Base-by-base conservation (phyloP, 805 yeast genomes). In the Kurtzmaniella cleridarum region DNA sequence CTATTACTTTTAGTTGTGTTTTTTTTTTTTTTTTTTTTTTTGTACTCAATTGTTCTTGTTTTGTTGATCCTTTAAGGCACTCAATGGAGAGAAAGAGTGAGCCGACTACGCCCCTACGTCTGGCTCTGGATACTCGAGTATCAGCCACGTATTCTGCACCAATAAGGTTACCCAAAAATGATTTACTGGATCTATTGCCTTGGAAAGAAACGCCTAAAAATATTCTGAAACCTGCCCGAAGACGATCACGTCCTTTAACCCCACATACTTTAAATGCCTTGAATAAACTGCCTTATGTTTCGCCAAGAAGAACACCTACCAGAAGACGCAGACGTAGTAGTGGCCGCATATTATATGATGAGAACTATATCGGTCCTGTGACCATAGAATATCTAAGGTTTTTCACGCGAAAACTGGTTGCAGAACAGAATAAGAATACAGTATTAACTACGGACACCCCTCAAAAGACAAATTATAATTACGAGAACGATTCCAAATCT, bases 361-460 rank as follows among this genome's bases (percentile, higher is more conserved):
- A 61, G 0, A 53, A 50, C 6, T 65, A 65, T 42, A 48, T 48
- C 13, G 72, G 71, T 1, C 61, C 66, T 1, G 50, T 67, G 15
- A 64, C 71, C 2, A 53, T 58, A 10, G 69, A 64, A 37, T 68
- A 61, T 31, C 50, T 67, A 29, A 48, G 64, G 27, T 57, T 56
- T 13, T 57, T 66, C 34, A 64, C 71, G 34, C 49, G 53, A 31
- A 62, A 64, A 1, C 53, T 54, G 41, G 40, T 47, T 8, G 41
- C 44, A 27, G 60, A 35, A 12, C 24, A 35, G 39, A 30, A 27
- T 2, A 17, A 36, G 16, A 43, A 47, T 3, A 48, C 41, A 16
- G 15, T 39, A 35, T 34, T 41, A 16, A 34, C 27, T 14, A 33
- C 17, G 16, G 26, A 29, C n/a, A 5, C n/a, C 34, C 5, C 30